Evolutionary conservation across 768 basidiomycete genomes (phyloP).

Genomic region (Mycena vulgaris): DNA sequence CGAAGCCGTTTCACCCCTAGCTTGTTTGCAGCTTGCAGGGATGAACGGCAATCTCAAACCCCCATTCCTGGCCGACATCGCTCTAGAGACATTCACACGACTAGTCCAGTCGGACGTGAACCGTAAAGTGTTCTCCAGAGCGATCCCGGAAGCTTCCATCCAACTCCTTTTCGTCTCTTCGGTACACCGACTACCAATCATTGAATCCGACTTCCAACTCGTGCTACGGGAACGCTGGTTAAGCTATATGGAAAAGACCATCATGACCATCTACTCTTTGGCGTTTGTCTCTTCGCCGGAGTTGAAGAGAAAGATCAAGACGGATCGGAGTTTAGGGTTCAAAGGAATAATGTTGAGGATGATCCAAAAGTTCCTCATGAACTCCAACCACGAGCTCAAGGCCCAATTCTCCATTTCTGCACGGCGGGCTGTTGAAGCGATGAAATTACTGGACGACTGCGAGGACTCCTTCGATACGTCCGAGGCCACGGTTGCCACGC

Average conservation of each 20-base stretch:
- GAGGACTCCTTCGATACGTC: slow-evolving; percentile 82
- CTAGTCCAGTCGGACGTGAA: slow-evolving; percentile 85
- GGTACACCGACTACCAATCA: slow-evolving; percentile 87
- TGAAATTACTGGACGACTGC: slow-evolving; percentile 85
- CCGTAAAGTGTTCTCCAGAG: slow-evolving; percentile 77
- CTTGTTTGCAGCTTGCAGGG: slow-evolving; percentile 69
- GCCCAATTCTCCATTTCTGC: slow-evolving; percentile 67
- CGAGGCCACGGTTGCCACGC: slow-evolving; percentile 69
- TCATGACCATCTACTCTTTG: slow-evolving; percentile 89
- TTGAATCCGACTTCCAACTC: slow-evolving; percentile 81
- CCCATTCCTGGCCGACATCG: slow-evolving; percentile 76
- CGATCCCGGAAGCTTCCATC: slow-evolving; percentile 71
- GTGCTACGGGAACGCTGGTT: slow-evolving; percentile 78
- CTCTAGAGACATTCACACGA: slow-evolving; percentile 90
- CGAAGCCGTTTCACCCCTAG: slow-evolving; percentile 76
- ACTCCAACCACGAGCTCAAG: slow-evolving; percentile 66
- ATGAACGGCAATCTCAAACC: slow-evolving; percentile 63
- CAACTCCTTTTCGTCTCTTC: slow-evolving; percentile 78
- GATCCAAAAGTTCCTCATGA: slow-evolving; percentile 73
- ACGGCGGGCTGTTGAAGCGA: slow-evolving; percentile 79
- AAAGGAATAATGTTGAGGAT: slow-evolving; percentile 79
- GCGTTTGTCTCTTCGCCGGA: slow-evolving; percentile 86
- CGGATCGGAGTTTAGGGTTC: slow-evolving; percentile 77
- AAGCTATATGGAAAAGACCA: slow-evolving; percentile 82
- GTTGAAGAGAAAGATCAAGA: slow-evolving; percentile 80